Conservation (phyloP, 805 yeast genomes). For the Sungouiella thailandica region DNA sequence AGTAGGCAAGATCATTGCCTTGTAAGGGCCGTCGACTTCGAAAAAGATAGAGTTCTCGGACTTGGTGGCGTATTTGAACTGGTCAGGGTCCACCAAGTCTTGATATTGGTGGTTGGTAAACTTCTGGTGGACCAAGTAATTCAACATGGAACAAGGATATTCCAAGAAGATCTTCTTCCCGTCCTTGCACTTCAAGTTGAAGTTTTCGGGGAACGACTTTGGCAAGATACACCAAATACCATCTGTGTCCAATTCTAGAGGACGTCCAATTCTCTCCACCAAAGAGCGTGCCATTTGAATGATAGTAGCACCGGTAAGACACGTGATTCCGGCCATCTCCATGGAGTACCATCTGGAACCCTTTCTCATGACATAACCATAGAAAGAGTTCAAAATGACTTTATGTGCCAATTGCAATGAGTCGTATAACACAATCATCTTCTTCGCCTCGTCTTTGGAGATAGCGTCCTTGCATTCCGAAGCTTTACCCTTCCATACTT, state of each 20-base stretch:
- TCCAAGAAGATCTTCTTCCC: constrained; percentile 78
- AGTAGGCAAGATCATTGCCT: constrained; percentile 95
- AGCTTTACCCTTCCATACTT: constrained; percentile 86
- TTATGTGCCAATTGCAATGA: constrained; percentile 96
- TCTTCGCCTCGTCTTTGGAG: constrained; percentile 81
- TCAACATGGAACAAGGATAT: constrained; percentile 95
- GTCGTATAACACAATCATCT: constrained; percentile 90
- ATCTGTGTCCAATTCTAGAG: constrained; percentile 94
- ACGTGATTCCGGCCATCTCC: constrained; percentile 99
- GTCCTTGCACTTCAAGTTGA: constrained; percentile 59
- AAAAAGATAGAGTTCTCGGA: constrained; percentile 94
- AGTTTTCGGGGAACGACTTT: constrained; percentile 87
- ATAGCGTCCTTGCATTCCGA: constrained; percentile 53
- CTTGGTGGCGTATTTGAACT: constrained; percentile 64
- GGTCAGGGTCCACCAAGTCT: constrained; percentile 66
- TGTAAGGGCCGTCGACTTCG: constrained; percentile 98
- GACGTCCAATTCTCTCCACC: constrained; percentile 91
- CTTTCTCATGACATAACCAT: constrained; percentile 98
- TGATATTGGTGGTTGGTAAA: constrained; percentile 96
- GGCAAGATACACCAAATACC: constrained; percentile 99
- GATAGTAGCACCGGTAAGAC: constrained; percentile 95
- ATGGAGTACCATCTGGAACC: constrained; percentile 99
- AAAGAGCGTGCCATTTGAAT: constrained; percentile 94
- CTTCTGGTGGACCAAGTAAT: constrained; percentile 82
- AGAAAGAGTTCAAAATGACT: constrained; percentile 92